Percentiles rank a stretch among this genome's conserved stretches.
Conservation (phyloP, 2,329 filamentous ascomycete species). For the Talaromyces sp. region DNA sequence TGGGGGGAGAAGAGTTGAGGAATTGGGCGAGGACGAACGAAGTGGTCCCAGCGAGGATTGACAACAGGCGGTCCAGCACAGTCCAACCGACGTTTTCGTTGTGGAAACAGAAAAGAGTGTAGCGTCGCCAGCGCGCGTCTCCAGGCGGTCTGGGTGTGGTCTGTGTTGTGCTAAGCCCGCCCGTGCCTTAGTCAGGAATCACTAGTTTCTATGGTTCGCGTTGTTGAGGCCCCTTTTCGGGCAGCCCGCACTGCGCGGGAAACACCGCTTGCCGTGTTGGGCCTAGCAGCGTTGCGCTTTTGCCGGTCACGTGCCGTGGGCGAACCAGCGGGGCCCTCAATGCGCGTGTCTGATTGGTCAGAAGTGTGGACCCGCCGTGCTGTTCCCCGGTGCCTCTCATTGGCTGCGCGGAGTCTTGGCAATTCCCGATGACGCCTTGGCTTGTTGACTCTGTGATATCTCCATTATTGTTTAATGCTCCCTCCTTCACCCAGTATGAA, state of each 20-base stretch:
- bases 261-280: neutral
- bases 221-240: conserved; percentile 13
- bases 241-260: neutral
- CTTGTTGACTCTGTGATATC: neutral
- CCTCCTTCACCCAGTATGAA: neutral
- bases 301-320: neutral
- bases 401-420: neutral
- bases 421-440: neutral
- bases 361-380: neutral
- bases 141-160: conserved; percentile 45
- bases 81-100: conserved; percentile 14
- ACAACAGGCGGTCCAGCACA: conserved; percentile 15
- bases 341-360: neutral
- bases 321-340: conserved; percentile 9
- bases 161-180: conserved; percentile 36
- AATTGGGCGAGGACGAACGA: conserved; percentile 1
- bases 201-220: conserved; percentile 29
- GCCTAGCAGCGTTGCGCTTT: neutral
- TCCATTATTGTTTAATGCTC: neutral
- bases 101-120: conserved; percentile 7
- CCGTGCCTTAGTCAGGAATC: conserved; percentile 14
- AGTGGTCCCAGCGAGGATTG: conserved; percentile 12
- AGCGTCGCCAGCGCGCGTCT: conserved; percentile 18
- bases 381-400: neutral
- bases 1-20: neutral